A percentile compares a stretch with the other conserved stretches of the same genome.
Evolutionary conservation across 2,329 filamentous ascomycete species (phyloP).

Genomic region (Waltergamsia citrina): DNA sequence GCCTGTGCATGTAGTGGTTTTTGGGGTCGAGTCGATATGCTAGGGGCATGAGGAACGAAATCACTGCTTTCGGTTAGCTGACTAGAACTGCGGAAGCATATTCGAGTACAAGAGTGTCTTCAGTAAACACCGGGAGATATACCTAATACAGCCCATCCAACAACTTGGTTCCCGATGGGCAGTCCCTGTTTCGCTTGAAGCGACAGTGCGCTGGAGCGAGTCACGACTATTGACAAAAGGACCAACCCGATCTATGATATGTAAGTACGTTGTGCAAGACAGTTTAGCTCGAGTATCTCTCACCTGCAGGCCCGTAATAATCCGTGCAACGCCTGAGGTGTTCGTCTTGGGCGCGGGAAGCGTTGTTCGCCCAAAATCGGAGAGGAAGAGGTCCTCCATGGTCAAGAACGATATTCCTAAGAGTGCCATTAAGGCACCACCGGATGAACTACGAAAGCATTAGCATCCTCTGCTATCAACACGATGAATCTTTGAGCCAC

Average conservation of each 20-base stretch:
- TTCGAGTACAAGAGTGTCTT: background rate
- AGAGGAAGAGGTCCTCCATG: constrained; percentile 58
- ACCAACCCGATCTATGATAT: constrained; percentile 59
- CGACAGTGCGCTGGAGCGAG: constrained; percentile 74
- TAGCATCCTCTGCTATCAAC: constrained; percentile 5
- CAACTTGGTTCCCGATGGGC: constrained; percentile 76
- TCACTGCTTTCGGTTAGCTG: constrained; percentile 33
- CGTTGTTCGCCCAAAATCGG: too few relatives aligned
- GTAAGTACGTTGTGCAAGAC: constrained; percentile 6
- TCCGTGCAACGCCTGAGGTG: too few relatives aligned
- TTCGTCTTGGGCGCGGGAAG: too few relatives aligned
- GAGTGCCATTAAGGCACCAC: constrained; percentile 68
- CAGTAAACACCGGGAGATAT: too few relatives aligned
- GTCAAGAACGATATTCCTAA: constrained; percentile 70
- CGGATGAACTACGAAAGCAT: constrained; percentile 48
- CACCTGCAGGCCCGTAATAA: constrained; percentile 59
- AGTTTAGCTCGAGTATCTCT: constrained; percentile 8
- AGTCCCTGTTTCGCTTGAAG: constrained; percentile 78
- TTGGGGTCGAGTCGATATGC: constrained; percentile 74
- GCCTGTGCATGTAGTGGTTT: constrained; percentile 79
- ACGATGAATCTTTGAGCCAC: background rate
- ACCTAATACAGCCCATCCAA: constrained; percentile 76
- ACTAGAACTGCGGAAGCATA: background rate
- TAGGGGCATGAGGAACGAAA: constrained; percentile 70
- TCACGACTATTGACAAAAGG: constrained; percentile 74